These are phyloP conservation scores for Globisporangium emineosum DNA, from an alignment of 352 stramenopile species.

Conservation along the genomic window DNA sequence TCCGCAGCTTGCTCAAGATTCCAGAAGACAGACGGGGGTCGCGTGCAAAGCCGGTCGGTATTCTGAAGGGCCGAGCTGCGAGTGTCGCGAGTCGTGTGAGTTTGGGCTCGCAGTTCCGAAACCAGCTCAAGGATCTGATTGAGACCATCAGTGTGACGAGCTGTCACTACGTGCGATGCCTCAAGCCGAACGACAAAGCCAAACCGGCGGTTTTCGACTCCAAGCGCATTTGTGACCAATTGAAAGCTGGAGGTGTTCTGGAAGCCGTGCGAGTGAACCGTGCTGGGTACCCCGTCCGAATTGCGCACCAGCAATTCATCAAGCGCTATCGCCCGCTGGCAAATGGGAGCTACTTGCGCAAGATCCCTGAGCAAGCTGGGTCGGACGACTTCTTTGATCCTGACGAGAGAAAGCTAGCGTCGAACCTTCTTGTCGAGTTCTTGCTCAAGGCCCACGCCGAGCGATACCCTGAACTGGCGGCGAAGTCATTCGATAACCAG, in stretches of 20 bases:
- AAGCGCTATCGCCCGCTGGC: constrained; percentile 86
- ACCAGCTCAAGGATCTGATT: constrained; percentile 90
- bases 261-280: constrained; percentile 98
- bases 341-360: constrained; percentile 57
- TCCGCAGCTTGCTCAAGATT: constrained; percentile 53
- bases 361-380: constrained; percentile 52
- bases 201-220: constrained; percentile 79
- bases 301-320: constrained; percentile 92
- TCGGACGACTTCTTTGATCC: constrained; percentile 52
- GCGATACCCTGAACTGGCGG: constrained; percentile 52
- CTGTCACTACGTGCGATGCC: constrained; percentile 98
- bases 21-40: constrained; percentile 16
- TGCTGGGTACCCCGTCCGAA: constrained; percentile 96
- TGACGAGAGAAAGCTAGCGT: constrained; percentile 47
- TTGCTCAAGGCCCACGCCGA: constrained; percentile 67
- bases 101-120: constrained; percentile 89
- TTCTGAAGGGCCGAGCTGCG: constrained; percentile 30
- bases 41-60: constrained; percentile 21
- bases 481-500: constrained; percentile 35
- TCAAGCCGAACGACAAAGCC: constrained; percentile 98
- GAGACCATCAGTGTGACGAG: constrained; percentile 92
- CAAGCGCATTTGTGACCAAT: constrained; percentile 94
- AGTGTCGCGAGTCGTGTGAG: constrained; percentile 51
- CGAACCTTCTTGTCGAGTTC: constrained; percentile 60
- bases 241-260: constrained; percentile 98